phyloP scores from a whole-genome alignment of 163 green algal genomes.

The Picocystis sp. region DNA sequence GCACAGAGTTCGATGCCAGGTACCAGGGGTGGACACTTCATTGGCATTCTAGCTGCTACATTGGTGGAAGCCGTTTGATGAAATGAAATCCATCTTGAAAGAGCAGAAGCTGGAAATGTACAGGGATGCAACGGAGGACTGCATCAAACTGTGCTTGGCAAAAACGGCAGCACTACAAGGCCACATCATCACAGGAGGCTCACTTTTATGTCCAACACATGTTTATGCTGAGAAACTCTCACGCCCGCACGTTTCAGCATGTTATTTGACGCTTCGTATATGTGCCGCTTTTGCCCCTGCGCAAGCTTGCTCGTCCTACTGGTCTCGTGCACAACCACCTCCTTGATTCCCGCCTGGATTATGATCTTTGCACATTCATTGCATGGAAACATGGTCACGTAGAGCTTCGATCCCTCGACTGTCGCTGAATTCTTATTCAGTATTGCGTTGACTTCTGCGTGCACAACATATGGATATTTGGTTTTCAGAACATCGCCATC shows the following conservation, averaged over 20 bases:
- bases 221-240: conserved; percentile 39
- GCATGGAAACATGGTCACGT: conserved; percentile 97
- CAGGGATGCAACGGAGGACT: too few relatives aligned
- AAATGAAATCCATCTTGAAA: background rate
- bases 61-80: background rate
- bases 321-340: conserved; percentile 32
- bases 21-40: too few relatives aligned
- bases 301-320: conserved; percentile 4
- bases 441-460: conserved; percentile 94
- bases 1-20: too few relatives aligned
- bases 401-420: conserved; percentile 47
- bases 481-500: conserved; percentile 36
- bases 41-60: too few relatives aligned
- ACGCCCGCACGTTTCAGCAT: conserved; percentile 53
- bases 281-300: conserved; percentile 23
- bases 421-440: conserved; percentile 62
- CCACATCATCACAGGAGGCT: background rate
- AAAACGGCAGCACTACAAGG: too few relatives aligned
- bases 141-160: too few relatives aligned
- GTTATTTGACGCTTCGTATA: conserved; percentile 43
- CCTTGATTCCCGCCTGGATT: conserved; percentile 78
- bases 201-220: conserved; percentile 17
- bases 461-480: conserved; percentile 53
- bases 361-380: conserved; percentile 98
- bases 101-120: background rate